These are phyloP conservation scores for Tetrahymena borealis DNA, from an alignment of 73 alveolate genomes.

Conservation along the genomic window DNA sequence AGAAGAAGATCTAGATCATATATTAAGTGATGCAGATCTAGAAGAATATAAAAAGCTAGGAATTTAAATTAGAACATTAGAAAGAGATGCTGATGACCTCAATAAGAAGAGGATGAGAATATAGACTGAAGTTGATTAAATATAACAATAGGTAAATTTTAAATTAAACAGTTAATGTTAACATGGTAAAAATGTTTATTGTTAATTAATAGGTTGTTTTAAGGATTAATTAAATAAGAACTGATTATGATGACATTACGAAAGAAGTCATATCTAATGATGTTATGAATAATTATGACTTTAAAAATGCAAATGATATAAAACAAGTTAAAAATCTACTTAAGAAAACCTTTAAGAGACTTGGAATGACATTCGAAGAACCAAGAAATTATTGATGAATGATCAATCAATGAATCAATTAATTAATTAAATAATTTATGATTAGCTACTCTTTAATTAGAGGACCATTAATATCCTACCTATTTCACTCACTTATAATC, in stretches of 20 bases:
- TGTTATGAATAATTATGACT: conserved; percentile 34
- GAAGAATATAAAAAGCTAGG: conserved; percentile 30
- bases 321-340: conserved; percentile 27
- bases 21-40: conserved; percentile 41
- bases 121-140: conserved; percentile 21
- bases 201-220: conserved; percentile 2
- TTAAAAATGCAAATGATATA: conserved; percentile 28
- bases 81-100: conserved; percentile 9
- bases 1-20: conserved; percentile 44
- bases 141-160: conserved; percentile 4
- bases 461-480: no score
- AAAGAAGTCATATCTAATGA: conserved; percentile 28
- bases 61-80: neutral
- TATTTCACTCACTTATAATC: no score
- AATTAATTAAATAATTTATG: neutral
- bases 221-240: conserved; percentile 7
- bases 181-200: no score
- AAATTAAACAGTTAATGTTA: no score
- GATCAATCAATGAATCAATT: neutral
- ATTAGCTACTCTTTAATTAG: neutral
- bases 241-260: conserved; percentile 36
- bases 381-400: neutral
- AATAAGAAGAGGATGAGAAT: conserved; percentile 20
- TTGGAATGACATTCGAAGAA: conserved; percentile 38
- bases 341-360: conserved; percentile 35